These are phyloP conservation scores for Sphaerulina musiva DNA, from an alignment of 2,329 filamentous ascomycete genomes.

Conservation along the genomic window DNA sequence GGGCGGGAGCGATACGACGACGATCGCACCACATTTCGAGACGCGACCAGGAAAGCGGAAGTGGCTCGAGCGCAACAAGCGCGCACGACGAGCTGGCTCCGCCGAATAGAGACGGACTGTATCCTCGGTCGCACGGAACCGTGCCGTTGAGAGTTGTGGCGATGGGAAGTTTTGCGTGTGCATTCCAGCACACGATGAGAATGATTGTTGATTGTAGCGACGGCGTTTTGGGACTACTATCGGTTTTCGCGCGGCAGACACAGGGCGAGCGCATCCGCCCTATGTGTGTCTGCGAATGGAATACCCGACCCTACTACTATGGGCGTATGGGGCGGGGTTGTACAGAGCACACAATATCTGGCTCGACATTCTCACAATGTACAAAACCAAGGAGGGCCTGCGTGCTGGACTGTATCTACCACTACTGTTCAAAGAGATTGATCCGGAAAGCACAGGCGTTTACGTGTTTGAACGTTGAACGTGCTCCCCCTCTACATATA, in stretches of 20 bases:
- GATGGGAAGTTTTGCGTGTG: neutral
- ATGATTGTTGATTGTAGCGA: neutral
- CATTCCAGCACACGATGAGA: neutral
- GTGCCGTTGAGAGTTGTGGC: neutral
- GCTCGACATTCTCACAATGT: slow-evolving; percentile 1
- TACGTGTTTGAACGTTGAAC: too few relatives aligned
- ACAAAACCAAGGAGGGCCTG: neutral
- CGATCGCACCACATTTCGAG: slow-evolving; percentile 78
- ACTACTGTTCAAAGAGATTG: neutral
- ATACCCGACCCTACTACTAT: neutral
- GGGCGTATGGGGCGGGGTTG: neutral
- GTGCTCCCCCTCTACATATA: too few relatives aligned
- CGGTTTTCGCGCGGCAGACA: neutral
- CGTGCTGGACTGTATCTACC: neutral
- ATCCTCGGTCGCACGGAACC: neutral
- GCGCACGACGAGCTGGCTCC: slow-evolving; percentile 19
- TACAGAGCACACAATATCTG: neutral
- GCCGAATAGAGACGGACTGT: neutral
- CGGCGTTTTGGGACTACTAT: neutral
- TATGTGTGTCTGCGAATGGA: neutral
- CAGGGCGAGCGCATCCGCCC: neutral
- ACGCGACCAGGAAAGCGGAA: slow-evolving; percentile 75
- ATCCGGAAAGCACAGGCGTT: neutral
- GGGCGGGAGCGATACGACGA: slow-evolving; percentile 65
- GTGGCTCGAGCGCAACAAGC: slow-evolving; percentile 45